These are phyloP conservation scores for Endoconidiophora polonica DNA, from an alignment of 2,329 filamentous ascomycete species.

Conservation along the genomic window DNA sequence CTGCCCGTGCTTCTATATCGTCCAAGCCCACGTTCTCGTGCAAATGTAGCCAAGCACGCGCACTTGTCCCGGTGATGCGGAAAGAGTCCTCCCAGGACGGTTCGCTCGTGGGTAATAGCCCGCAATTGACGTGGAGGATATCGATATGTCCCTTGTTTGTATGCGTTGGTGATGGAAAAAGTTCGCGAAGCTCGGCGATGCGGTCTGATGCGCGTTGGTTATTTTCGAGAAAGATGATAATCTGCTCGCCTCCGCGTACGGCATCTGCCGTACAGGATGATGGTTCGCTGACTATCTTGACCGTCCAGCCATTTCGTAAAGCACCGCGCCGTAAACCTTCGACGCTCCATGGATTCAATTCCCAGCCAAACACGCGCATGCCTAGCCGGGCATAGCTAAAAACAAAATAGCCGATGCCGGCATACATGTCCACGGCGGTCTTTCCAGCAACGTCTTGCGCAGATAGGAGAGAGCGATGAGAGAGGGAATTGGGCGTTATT, in stretches of 20 bases:
- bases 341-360: constrained; percentile 76
- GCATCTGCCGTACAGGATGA: constrained; percentile 17
- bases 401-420: constrained; percentile 85
- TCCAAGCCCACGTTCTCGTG: constrained; percentile 46
- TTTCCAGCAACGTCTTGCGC: background rate
- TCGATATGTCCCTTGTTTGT: constrained; percentile 14
- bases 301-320: constrained; percentile 46
- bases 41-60: constrained; percentile 42
- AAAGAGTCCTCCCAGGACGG: constrained; percentile 36
- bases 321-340: constrained; percentile 70
- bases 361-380: constrained; percentile 66
- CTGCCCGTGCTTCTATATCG: constrained; percentile 31
- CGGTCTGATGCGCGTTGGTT: constrained; percentile 37
- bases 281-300: constrained; percentile 27
- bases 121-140: constrained; percentile 46
- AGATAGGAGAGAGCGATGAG: background rate
- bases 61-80: constrained; percentile 23
- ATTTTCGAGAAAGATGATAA: constrained; percentile 53
- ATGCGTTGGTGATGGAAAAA: constrained; percentile 5
- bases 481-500: constrained; percentile 1
- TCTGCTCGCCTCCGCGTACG: constrained; percentile 31
- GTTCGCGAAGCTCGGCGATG: constrained; percentile 22
- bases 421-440: constrained; percentile 63
- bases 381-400: constrained; percentile 66
- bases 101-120: constrained; percentile 42